Evolutionary conservation across 768 basidiomycete species (phyloP), one percentile per base, ranked within the genome.

Genomic region (Tulasnella sp.): DNA sequence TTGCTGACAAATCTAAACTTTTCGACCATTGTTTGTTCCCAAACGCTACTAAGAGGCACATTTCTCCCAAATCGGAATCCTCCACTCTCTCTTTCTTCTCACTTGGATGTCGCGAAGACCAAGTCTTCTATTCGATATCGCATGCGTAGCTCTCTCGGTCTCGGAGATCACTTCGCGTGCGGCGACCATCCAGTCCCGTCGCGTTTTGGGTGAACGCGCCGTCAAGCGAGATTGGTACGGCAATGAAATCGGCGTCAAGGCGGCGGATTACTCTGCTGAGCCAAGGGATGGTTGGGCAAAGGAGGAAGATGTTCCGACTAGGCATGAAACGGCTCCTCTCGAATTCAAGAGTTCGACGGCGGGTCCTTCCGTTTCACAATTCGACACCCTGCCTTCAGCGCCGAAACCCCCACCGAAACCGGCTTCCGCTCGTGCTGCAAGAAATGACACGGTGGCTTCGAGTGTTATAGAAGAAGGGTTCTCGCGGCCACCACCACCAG

Each of bases 91-190:
- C 31, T 34, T 31, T 69, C 64, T 28, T 18, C 16, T 69, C 12
- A 11, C 6, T 6, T 69, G 64, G 64, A 69, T 69, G 64, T 28
- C 64, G 14, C 31, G 64, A 37, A 69, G 64, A 69, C 80, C 64
- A 75, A 80, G 72, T 75, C 34, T 34, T 31, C 89, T 89, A 18
- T 94, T 89, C 86, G 93, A 92, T 87, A 93, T 92, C 90, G 84
- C 93, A 79, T 92, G 92, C 83, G 93, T 93, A 42, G 86, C 90
- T 72, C 89, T 90, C 80, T 90, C 92, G 20, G 86, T 90, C 28
- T 87, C 88, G 77, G 90, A 92, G 79, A 91, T 95, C 78, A 84
- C 92, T 48, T 86, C 89, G 16, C 90, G 91, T 88, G 92, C 91
- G 46, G 91, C 91, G 4, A 89, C 88, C 48, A 89, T 92, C 48